A percentile compares a stretch with the other conserved stretches of the same genome.
Conservation (phyloP, 371 early-diverging fungal genomes). For the Saksenaea oblongispora region DNA sequence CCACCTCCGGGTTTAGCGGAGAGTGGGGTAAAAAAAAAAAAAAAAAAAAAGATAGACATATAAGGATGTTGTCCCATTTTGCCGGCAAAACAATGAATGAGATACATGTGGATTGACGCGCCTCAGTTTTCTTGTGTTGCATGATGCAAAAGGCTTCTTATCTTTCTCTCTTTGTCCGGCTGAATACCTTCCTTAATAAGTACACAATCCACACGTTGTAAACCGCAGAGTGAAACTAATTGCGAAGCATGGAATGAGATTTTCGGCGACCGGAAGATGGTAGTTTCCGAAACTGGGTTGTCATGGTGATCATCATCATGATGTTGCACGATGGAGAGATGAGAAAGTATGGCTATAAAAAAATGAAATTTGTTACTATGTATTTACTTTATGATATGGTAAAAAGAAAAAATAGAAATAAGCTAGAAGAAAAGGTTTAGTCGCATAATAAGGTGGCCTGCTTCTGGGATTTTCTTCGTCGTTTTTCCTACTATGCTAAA, state of each 20-base stretch:
- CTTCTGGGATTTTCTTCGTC: not conserved
- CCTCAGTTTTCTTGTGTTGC: not conserved
- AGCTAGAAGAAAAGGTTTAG: too few relatives aligned
- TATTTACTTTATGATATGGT: not conserved
- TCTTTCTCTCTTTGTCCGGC: conserved; percentile 1
- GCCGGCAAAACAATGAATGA: not conserved
- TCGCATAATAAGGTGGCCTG: not conserved
- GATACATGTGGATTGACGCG: not conserved
- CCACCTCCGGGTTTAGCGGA: not conserved
- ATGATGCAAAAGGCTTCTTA: not conserved
- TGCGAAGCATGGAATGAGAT: not conserved
- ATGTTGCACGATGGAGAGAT: not conserved
- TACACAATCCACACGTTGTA: not conserved
- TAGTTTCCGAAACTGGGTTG: too few relatives aligned
- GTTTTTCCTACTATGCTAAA: not conserved
- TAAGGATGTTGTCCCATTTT: not conserved
- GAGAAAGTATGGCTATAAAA: not conserved
- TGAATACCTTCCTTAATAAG: not conserved
- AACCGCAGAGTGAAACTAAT: not conserved
- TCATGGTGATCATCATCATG: not conserved
- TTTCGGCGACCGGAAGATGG: not conserved
- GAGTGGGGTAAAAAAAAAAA: not conserved
- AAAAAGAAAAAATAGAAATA: not conserved
- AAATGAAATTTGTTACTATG: not conserved
- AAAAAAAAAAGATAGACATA: not conserved